Percentiles rank a stretch among this genome's conserved stretches.
Evolutionary conservation across 805 yeast species (phyloP).

Genomic region (Suhomyces canberraensis): DNA sequence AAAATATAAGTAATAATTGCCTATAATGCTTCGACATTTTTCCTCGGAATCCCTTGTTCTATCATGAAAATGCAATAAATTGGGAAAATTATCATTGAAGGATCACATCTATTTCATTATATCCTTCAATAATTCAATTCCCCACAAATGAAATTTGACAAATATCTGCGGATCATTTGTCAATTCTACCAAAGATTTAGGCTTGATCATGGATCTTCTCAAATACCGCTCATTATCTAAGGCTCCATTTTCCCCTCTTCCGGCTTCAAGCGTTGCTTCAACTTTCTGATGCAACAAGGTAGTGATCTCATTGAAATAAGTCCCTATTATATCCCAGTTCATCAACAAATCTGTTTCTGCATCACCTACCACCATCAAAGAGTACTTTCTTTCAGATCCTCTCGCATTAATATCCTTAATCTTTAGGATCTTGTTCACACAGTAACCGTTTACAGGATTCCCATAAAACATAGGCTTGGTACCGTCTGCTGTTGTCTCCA

Average conservation of each 20-base stretch:
- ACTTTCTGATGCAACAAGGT: constrained; percentile 17
- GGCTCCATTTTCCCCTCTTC: constrained; percentile 5
- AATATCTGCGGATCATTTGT: constrained; percentile 53
- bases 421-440: constrained; percentile 59
- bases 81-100: neutral
- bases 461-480: constrained; percentile 62
- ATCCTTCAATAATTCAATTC: constrained; percentile 46
- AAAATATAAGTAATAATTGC: too few relatives aligned
- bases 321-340: constrained; percentile 51
- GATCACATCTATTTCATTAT: constrained; percentile 9
- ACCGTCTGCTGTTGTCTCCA: constrained; percentile 60
- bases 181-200: constrained; percentile 53
- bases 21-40: too few relatives aligned
- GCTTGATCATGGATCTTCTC: constrained; percentile 54
- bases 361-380: constrained; percentile 56
- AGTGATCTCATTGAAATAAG: constrained; percentile 29
- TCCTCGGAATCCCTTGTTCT: too few relatives aligned
- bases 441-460: constrained; percentile 58
- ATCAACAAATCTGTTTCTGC: constrained; percentile 49
- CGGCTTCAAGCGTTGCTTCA: constrained; percentile 9
- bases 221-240: constrained; percentile 50
- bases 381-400: constrained; percentile 69
- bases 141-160: constrained; percentile 63
- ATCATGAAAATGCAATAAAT: neutral
- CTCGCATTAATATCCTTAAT: constrained; percentile 63